Base-by-base conservation (phyloP, 225 moss, liverwort and hornwort genomes). In the Polytrichum formosum region DNA sequence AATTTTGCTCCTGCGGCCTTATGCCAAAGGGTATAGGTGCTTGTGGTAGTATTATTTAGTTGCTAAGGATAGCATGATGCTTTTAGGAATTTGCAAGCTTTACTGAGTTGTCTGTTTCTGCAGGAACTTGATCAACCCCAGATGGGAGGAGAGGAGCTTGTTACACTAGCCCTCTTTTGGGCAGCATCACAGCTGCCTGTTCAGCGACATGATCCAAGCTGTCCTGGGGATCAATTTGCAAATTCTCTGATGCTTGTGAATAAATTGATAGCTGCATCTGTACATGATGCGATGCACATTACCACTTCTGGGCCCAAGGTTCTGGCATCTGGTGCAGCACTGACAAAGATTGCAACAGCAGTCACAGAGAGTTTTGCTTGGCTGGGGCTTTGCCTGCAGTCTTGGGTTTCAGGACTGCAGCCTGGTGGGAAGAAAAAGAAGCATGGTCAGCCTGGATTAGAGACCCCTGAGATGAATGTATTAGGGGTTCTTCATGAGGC, bases 401-500 rank as follows among this genome's bases (percentile, higher is more conserved):
- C 84, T 23, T 98, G 98, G 98, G 74, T 79, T 17, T 84, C 69
- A 74, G 90, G 79, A 20, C 74, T 94, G 84, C 98, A 91, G 65
- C 82, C 91, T 67, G 79, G 82, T 66, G 69, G 82, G 31, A 92
- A 90, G 55, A 98, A 91, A 81, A 98, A 97, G 76, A 98, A 94
- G 74, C 88, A 98, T 66, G 70, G 74, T 0, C 77, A 76, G 73
- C 70, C 80, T 22, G 73, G 62, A 19, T 30, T 74, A 5, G 81
- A 84, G 56, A 74, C 68, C 6, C 75, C 75, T 26, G 75, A 77
- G 66, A 30, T 54, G 27, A 70, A 66, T 25, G 59, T 93, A 27
- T 18, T 64, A 71, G 74, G 67, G 8, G 61, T 76, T 66, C 83
- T 96, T 28, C 91, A 84, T 28, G 78, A 61, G 56, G 65, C 87